Evolutionary conservation across 768 basidiomycete species (phyloP).

Genomic region (Lactifluus volemus): DNA sequence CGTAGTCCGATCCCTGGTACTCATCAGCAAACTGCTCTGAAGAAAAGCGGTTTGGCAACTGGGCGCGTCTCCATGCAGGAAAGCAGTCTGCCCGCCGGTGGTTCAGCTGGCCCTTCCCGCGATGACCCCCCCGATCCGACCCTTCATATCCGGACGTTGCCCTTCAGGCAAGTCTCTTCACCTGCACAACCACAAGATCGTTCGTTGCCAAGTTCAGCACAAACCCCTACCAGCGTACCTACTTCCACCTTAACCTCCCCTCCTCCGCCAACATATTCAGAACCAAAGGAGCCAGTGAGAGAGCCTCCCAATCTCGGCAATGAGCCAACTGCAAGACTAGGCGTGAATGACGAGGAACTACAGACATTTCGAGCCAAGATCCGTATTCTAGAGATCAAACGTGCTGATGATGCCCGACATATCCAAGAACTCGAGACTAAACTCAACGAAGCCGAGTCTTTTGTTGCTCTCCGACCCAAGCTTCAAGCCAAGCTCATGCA

Average conservation of each 20-base stretch:
- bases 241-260: not conserved
- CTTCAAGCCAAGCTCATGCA: slow-evolving; percentile 80
- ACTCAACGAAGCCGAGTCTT: slow-evolving; percentile 77
- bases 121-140: slow-evolving; percentile 26
- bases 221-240: slow-evolving; percentile 11
- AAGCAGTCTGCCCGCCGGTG: slow-evolving; percentile 23
- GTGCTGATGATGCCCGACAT: slow-evolving; percentile 77
- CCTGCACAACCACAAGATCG: slow-evolving; percentile 19
- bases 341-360: slow-evolving; percentile 44
- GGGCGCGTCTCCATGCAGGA: slow-evolving; percentile 35
- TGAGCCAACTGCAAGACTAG: not conserved
- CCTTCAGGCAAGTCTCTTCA: slow-evolving; percentile 31
- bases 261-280: slow-evolving; percentile 4
- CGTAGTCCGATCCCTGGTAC: slow-evolving; percentile 26
- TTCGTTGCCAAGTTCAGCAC: slow-evolving; percentile 1
- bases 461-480: slow-evolving; percentile 80
- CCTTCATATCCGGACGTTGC: slow-evolving; percentile 9
- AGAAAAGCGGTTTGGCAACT: slow-evolving; percentile 26
- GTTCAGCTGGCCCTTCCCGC: slow-evolving; percentile 26
- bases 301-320: not conserved
- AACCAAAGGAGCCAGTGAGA: not conserved
- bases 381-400: slow-evolving; percentile 78
- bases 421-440: slow-evolving; percentile 79
- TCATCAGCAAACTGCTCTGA: slow-evolving; percentile 5
- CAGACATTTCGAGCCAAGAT: slow-evolving; percentile 80